Evolutionary conservation across 805 yeast species (phyloP).

Genomic region (Candida coleopterorum): DNA sequence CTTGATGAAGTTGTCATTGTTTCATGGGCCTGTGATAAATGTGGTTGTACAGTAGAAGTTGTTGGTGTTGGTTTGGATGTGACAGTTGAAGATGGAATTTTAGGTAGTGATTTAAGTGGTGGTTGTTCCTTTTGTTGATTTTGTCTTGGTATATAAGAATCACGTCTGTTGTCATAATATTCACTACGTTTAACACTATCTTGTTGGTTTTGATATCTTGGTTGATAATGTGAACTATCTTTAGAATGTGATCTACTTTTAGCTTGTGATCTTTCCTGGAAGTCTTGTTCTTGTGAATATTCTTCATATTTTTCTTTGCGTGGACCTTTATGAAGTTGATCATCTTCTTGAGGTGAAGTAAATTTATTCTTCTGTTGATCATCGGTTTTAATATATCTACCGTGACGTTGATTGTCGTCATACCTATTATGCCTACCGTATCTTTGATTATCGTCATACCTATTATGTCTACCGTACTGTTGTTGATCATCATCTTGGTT

Average conservation of each 20-base stretch:
- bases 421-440: neutral
- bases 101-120: neutral
- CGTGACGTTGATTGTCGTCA: neutral
- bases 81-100: no score
- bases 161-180: slow-evolving; percentile 2
- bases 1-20: neutral
- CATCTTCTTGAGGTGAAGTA: neutral
- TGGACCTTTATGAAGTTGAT: slow-evolving; percentile 1
- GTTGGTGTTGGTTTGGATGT: neutral
- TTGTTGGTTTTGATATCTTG: neutral
- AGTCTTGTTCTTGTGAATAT: neutral
- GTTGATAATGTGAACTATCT: neutral
- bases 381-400: neutral
- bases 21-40: neutral
- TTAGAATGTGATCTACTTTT: neutral
- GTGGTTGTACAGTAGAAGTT: no score
- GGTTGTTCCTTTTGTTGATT: slow-evolving; percentile 1
- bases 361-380: neutral
- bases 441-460: neutral
- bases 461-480: neutral
- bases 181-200: neutral
- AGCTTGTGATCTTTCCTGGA: neutral
- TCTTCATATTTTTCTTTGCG: neutral
- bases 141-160: slow-evolving; percentile 7
- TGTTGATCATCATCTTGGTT: neutral